phyloP scores from a whole-genome alignment of 257 asterid genomes.

The Anisodus tanguticus region DNA sequence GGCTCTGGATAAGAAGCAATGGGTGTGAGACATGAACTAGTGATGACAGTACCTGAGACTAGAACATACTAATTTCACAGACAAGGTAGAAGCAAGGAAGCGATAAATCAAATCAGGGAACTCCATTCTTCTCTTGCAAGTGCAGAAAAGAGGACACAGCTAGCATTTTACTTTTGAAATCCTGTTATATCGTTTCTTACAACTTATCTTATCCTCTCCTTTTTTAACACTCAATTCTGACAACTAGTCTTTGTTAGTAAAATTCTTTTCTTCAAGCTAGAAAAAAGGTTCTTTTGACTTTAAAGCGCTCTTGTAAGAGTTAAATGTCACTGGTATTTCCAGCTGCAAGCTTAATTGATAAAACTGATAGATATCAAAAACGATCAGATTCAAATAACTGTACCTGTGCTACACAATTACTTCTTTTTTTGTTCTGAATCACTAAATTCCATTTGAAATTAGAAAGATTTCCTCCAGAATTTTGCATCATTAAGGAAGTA shows the following conservation, averaged over 20 bases:
- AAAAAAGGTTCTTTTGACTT: not conserved
- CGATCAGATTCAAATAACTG: not conserved
- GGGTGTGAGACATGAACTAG: slow-evolving; percentile 9
- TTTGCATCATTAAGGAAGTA: slow-evolving; percentile 21
- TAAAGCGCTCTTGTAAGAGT: slow-evolving; percentile 7
- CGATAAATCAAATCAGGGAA: not conserved
- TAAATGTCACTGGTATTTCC: not conserved
- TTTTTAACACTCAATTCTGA: not conserved
- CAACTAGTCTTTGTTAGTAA: not conserved
- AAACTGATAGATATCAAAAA: not conserved
- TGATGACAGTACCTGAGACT: not conserved
- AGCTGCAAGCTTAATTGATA: not conserved
- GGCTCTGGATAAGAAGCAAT: slow-evolving; percentile 51
- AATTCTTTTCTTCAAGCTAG: not conserved
- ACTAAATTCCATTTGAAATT: not conserved
- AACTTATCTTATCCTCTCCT: not conserved
- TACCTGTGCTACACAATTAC: not conserved
- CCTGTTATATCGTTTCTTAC: not conserved
- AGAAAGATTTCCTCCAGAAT: not conserved
- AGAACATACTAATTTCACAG: not conserved
- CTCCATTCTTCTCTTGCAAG: not conserved
- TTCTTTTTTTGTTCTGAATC: not conserved
- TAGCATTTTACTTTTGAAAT: not conserved
- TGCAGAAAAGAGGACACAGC: not conserved
- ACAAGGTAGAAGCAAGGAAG: not conserved